Conservation (phyloP, 2,329 filamentous ascomycete genomes). For the Pseudogymnoascus sp. region DNA sequence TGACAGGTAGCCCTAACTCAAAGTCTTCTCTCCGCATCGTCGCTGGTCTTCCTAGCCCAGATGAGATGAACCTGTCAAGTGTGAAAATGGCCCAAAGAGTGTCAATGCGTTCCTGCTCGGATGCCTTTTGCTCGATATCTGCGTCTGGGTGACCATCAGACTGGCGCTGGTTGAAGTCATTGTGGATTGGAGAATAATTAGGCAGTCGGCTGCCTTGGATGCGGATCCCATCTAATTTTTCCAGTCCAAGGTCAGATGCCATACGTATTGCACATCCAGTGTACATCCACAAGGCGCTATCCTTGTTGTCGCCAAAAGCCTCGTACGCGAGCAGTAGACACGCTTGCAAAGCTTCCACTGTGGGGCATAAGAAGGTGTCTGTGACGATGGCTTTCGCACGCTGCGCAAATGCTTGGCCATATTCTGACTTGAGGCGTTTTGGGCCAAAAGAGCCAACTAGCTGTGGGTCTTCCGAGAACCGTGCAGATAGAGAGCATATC, state of each 20-base stretch:
- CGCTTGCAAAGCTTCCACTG: slow-evolving; percentile 76
- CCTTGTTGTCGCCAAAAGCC: slow-evolving; percentile 80
- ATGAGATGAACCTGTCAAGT: slow-evolving; percentile 79
- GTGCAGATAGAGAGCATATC: slow-evolving; percentile 73
- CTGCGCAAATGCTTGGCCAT: slow-evolving; percentile 72
- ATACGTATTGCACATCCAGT: slow-evolving; percentile 79
- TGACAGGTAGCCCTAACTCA: slow-evolving; percentile 63
- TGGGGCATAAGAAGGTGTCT: slow-evolving; percentile 76
- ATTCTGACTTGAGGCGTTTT: slow-evolving; percentile 53
- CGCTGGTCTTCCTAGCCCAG: slow-evolving; percentile 76
- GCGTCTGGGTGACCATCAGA: slow-evolving; percentile 11
- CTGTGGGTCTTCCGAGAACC: slow-evolving; percentile 63
- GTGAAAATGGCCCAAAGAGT: slow-evolving; percentile 90
- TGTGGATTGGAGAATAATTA: slow-evolving; percentile 12
- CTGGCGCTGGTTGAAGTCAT: slow-evolving; percentile 4
- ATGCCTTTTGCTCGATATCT: slow-evolving; percentile 15
- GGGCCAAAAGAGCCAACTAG: slow-evolving; percentile 44
- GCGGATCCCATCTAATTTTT: slow-evolving; percentile 70
- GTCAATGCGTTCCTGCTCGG: slow-evolving; percentile 60
- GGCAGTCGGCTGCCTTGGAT: slow-evolving; percentile 37
- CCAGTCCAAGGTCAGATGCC: slow-evolving; percentile 72
- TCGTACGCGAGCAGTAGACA: slow-evolving; percentile 81
- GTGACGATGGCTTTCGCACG: slow-evolving; percentile 77
- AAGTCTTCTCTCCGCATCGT: slow-evolving; percentile 81
- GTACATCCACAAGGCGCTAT: slow-evolving; percentile 92